Evolutionary conservation across 2,329 filamentous ascomycete genomes (phyloP).

Genomic region (Nemania diffusa): DNA sequence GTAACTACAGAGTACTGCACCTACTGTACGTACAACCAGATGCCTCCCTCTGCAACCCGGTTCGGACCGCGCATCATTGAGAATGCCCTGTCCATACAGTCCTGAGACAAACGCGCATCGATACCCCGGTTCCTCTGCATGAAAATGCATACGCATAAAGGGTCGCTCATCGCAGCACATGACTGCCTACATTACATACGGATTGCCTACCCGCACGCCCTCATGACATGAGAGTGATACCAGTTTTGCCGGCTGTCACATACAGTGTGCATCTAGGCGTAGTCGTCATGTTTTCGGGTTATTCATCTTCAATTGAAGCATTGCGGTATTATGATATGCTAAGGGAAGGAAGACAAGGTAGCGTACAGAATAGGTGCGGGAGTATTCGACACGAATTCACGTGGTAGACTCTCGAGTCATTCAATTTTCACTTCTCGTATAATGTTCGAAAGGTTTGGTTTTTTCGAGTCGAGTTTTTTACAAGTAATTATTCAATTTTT

Average conservation of each 20-base stretch:
- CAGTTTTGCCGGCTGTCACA: neutral
- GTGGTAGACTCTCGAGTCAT: constrained; percentile 1
- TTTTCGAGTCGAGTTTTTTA: neutral
- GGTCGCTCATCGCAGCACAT: constrained; percentile 1
- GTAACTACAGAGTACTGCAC: too few relatives aligned
- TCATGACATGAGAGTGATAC: constrained; percentile 17
- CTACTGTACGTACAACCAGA: neutral
- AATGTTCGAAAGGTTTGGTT: neutral
- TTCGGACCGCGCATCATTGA: constrained; percentile 26
- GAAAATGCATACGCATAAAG: neutral
- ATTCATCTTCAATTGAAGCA: neutral
- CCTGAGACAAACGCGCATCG: constrained; percentile 19
- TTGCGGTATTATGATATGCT: neutral
- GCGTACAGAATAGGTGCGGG: neutral
- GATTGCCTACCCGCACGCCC: constrained; percentile 19
- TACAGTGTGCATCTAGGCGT: neutral
- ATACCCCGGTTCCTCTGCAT: constrained; percentile 10
- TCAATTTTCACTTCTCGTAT: constrained; percentile 19
- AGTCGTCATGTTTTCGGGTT: neutral
- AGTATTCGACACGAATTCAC: constrained; percentile 9
- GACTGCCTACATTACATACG: constrained; percentile 12
- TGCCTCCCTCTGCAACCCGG: constrained; percentile 13
- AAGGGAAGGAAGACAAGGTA: neutral
- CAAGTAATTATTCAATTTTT: neutral
- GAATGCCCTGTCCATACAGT: constrained; percentile 26